Conservation (phyloP, 805 yeast species). For the Brettanomyces bruxellensis region DNA sequence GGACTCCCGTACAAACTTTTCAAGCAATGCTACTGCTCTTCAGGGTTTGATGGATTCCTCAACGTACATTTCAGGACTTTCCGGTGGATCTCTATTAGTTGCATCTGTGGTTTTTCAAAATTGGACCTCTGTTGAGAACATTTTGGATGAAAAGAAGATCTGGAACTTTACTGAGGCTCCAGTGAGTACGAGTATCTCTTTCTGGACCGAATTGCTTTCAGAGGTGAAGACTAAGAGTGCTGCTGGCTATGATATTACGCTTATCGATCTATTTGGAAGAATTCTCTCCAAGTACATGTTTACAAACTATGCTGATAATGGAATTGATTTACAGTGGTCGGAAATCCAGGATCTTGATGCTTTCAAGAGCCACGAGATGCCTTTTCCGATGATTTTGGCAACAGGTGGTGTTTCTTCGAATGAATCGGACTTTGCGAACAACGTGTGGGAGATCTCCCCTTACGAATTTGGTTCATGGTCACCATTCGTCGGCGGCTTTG, state of each 20-base stretch:
- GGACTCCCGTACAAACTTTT: constrained; percentile 45
- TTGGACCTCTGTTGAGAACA: constrained; percentile 57
- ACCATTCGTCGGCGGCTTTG: constrained; percentile 52
- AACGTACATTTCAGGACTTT: constrained; percentile 63
- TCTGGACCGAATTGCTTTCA: constrained; percentile 36
- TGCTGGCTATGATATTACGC: constrained; percentile 54
- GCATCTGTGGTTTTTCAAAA: constrained; percentile 60
- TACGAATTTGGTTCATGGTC: constrained; percentile 84
- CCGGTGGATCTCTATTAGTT: constrained; percentile 74
- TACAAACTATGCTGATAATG: constrained; percentile 46
- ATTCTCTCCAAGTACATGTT: constrained; percentile 60
- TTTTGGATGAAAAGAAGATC: constrained; percentile 33
- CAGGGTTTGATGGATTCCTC: constrained; percentile 61
- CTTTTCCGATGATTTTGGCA: constrained; percentile 56
- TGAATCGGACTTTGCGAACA: constrained; percentile 46
- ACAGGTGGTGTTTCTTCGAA: constrained; percentile 47
- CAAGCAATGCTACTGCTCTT: constrained; percentile 30
- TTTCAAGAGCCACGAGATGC: constrained; percentile 53
- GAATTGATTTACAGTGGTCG: constrained; percentile 48
- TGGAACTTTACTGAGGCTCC: constrained; percentile 61
- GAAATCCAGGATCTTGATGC: constrained; percentile 47
- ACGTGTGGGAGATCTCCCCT: constrained; percentile 53
- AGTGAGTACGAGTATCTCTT: constrained; percentile 44
- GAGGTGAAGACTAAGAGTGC: constrained; percentile 39
- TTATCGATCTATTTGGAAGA: constrained; percentile 70